These are phyloP conservation scores for Alternaria brassicae DNA, from an alignment of 2,329 filamentous ascomycete species.

Conservation along the genomic window DNA sequence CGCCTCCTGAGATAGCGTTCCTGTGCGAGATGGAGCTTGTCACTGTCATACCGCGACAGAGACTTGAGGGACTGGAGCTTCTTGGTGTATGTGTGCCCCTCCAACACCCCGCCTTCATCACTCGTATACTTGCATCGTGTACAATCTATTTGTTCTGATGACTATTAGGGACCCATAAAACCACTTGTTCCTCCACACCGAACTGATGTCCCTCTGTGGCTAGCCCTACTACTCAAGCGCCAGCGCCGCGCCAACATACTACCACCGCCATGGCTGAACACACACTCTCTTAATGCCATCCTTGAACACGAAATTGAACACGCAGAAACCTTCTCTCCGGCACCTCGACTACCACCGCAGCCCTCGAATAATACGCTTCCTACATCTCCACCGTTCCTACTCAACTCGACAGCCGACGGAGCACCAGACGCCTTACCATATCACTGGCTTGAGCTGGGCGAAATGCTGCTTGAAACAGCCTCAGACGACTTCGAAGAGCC, in stretches of 20 bases:
- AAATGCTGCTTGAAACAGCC: constrained; percentile 84
- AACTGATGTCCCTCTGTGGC: constrained; percentile 84
- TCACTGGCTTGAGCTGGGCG: constrained; percentile 92
- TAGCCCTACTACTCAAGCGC: constrained; percentile 91
- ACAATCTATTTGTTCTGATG: constrained; percentile 20
- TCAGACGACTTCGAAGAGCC: constrained; percentile 80
- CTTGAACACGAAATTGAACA: constrained; percentile 80
- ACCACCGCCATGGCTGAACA: constrained; percentile 86
- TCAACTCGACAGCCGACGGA: constrained; percentile 73
- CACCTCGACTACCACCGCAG: constrained; percentile 72
- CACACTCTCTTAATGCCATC: constrained; percentile 76
- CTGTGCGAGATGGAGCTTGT: constrained; percentile 97
- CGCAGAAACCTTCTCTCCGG: constrained; percentile 75
- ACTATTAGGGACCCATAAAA: constrained; percentile 74
- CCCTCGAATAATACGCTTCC: constrained; percentile 52
- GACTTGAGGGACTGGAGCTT: constrained; percentile 83
- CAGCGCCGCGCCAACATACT: constrained; percentile 93
- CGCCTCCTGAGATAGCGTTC: constrained; percentile 89
- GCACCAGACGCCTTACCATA: constrained; percentile 80
- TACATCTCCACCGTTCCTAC: constrained; percentile 74
- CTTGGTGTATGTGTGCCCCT: constrained; percentile 73
- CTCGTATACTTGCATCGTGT: background rate
- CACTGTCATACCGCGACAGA: constrained; percentile 88
- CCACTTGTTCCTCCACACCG: constrained; percentile 81
- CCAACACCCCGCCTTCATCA: constrained; percentile 36